phyloP scores from a whole-genome alignment of 2,329 filamentous ascomycete genomes.

The Aspergillus fischeri region DNA sequence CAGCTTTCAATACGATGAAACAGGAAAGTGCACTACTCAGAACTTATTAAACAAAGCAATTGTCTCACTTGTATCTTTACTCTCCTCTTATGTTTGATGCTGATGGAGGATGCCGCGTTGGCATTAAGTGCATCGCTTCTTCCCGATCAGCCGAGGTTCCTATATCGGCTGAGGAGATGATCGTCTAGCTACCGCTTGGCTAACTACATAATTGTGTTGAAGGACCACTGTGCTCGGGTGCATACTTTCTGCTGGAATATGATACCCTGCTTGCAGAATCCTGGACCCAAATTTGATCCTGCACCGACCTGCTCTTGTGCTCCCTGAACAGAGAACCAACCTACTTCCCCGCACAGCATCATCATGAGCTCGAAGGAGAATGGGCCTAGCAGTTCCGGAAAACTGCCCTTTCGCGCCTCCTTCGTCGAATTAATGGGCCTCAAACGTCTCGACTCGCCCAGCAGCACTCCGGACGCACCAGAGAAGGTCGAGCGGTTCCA shows the following conservation, averaged over 20 bases:
- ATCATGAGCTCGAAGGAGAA: conserved; percentile 15
- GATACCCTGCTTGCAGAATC: not conserved
- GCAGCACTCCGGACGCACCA: conserved; percentile 9
- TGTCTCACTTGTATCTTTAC: not conserved
- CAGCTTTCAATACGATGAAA: not conserved
- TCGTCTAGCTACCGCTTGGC: not conserved
- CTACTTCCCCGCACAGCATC: not conserved
- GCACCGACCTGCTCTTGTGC: not conserved
- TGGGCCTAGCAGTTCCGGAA: conserved; percentile 4
- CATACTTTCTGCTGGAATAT: not conserved
- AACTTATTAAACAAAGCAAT: not conserved
- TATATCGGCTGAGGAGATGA: not conserved
- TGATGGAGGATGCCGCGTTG: not conserved
- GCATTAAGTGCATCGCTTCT: not conserved
- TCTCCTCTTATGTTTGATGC: not conserved
- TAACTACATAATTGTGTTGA: not conserved
- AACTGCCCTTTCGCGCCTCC: conserved; percentile 14
- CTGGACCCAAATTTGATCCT: not conserved
- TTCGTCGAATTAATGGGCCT: conserved; percentile 32
- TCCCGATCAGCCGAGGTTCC: conserved; percentile 2
- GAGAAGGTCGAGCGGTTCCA: conserved; percentile 30
- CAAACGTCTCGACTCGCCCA: conserved; percentile 20
- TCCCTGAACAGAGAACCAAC: not conserved
- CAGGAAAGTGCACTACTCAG: not conserved
- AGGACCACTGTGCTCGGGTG: not conserved